Conservation (phyloP, 306 rosid genomes). For the Cicer cuneatum region DNA sequence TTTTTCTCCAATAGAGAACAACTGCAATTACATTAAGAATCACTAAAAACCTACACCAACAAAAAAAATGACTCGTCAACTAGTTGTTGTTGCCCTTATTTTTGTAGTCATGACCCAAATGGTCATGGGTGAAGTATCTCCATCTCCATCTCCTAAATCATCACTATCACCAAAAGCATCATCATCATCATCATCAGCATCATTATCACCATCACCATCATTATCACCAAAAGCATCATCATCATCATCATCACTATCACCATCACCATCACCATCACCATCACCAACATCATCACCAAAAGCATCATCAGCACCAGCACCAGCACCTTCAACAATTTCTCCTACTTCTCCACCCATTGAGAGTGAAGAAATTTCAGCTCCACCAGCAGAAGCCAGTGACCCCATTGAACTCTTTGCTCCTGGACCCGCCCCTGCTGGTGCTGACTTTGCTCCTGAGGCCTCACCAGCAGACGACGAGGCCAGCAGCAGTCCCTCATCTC, state of each 20-base stretch:
- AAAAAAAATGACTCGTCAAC: conserved; percentile 48
- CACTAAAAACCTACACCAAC: neutral
- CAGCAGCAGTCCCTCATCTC: conserved; percentile 13
- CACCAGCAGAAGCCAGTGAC: conserved; percentile 63
- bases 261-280: neutral
- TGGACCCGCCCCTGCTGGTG: neutral
- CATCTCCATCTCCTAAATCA: conserved; percentile 49
- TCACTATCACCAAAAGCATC: conserved; percentile 4
- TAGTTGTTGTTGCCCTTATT: conserved; percentile 53
- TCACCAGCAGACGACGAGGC: neutral
- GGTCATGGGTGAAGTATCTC: conserved; percentile 43
- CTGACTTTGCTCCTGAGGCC: neutral
- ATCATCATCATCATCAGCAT: conserved; percentile 24
- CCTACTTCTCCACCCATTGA: conserved; percentile 42
- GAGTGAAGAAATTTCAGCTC: conserved; percentile 46
- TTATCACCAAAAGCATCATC: neutral
- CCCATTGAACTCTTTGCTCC: conserved; percentile 43
- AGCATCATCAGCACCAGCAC: neutral
- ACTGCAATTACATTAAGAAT: conserved; percentile 50
- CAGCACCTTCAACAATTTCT: neutral
- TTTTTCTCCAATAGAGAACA: conserved; percentile 58
- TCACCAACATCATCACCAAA: neutral
- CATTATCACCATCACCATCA: neutral
- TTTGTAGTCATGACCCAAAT: conserved; percentile 30
- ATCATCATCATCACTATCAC: neutral